phyloP scores from a whole-genome alignment of 148 eudicot species.

The Vaccinium darrowii region DNA sequence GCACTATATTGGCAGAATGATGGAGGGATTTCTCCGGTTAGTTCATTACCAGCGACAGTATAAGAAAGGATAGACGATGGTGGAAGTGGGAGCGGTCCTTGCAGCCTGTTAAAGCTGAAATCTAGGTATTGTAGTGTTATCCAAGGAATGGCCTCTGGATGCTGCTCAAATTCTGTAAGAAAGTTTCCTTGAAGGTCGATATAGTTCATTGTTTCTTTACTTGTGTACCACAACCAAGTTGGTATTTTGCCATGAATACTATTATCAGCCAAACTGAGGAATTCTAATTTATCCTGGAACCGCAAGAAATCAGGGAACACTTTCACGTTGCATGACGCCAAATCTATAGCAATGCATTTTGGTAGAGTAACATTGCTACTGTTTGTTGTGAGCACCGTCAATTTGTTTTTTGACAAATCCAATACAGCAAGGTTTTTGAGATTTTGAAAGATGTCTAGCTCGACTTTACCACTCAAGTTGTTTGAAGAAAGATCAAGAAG shows the following conservation, averaged over 20 bases:
- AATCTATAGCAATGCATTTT: neutral
- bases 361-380: constrained; percentile 8
- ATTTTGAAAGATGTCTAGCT: constrained; percentile 8
- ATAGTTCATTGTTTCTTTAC: neutral
- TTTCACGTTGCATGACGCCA: constrained; percentile 15
- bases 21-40: neutral
- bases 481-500: neutral
- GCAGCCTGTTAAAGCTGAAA: neutral
- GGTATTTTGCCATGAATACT: constrained; percentile 24
- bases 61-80: neutral
- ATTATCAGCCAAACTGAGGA: constrained; percentile 8
- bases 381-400: neutral
- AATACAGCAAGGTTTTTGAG: neutral
- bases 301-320: constrained; percentile 22
- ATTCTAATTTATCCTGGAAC: constrained; percentile 11
- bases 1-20: neutral
- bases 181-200: neutral
- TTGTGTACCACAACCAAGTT: constrained; percentile 11
- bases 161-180: neutral
- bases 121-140: neutral
- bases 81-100: neutral
- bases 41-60: neutral
- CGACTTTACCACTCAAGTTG: constrained; percentile 8
- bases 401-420: neutral
- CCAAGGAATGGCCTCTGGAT: neutral